phyloP scores from a whole-genome alignment of 2,329 filamentous ascomycete species.

The Arthrobotrys iridis region DNA sequence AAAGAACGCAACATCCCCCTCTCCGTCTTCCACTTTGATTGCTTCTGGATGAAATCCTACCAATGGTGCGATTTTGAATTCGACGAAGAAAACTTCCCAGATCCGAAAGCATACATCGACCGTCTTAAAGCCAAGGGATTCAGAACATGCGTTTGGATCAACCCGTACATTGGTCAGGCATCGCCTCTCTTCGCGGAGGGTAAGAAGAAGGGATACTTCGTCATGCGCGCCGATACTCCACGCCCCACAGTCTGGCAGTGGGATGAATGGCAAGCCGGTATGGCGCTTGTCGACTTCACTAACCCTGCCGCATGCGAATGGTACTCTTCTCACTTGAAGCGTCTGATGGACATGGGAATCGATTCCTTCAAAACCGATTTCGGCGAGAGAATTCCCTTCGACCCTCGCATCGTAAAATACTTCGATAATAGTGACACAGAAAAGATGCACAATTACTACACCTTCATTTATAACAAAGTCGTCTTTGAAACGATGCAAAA shows the following conservation, averaged over 20 bases:
- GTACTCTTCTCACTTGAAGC: conserved; percentile 71
- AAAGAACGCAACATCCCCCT: conserved; percentile 72
- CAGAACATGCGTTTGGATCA: conserved; percentile 80
- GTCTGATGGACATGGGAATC: conserved; percentile 74
- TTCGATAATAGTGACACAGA: conserved; percentile 70
- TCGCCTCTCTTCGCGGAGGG: conserved; percentile 73
- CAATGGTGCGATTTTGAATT: conserved; percentile 80
- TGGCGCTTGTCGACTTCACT: conserved; percentile 78
- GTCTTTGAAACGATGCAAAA: conserved; percentile 74
- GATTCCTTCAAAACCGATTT: conserved; percentile 81
- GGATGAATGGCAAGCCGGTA: conserved; percentile 80
- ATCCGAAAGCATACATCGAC: conserved; percentile 72
- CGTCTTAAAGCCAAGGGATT: conserved; percentile 72
- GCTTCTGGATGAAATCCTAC: conserved; percentile 80
- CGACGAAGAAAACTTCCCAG: conserved; percentile 74
- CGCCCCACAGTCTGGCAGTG: conserved; percentile 75
- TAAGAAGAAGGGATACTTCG: conserved; percentile 73
- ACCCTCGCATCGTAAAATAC: conserved; percentile 70
- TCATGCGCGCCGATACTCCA: conserved; percentile 71
- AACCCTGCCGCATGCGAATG: conserved; percentile 74
- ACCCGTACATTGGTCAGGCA: conserved; percentile 77
- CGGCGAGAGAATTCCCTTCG: conserved; percentile 75
- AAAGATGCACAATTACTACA: conserved; percentile 81
- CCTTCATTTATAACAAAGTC: conserved; percentile 76
- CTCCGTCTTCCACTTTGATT: conserved; percentile 79